These are phyloP conservation scores for Vitis hybrid DNA, from an alignment of 177 flowering plant genomes.

Conservation along the genomic window DNA sequence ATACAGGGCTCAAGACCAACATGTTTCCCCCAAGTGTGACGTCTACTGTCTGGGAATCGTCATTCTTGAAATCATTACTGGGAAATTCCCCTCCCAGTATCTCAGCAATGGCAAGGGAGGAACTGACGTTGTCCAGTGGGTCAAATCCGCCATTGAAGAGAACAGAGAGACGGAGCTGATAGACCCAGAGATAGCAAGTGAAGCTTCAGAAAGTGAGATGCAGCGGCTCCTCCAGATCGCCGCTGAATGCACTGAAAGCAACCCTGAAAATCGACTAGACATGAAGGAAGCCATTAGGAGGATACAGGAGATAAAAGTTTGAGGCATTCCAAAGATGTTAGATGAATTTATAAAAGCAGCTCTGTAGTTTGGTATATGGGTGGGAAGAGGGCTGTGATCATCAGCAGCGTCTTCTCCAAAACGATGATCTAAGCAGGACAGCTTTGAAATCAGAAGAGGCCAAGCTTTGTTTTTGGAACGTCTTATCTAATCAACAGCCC, in stretches of 20 bases:
- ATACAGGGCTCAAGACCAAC: conserved; percentile 41
- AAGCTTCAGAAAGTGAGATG: conserved; percentile 31
- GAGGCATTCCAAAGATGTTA: conserved; percentile 1
- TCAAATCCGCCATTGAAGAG: conserved; percentile 31
- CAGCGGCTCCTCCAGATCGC: conserved; percentile 42
- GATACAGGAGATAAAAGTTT: conserved; percentile 47
- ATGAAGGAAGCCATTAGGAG: conserved; percentile 50
- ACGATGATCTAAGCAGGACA: too few species aligned
- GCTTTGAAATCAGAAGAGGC: too few species aligned
- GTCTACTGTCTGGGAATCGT: conserved; percentile 64
- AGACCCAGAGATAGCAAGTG: conserved; percentile 49
- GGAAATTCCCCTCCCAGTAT: conserved; percentile 68
- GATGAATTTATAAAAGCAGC: too few species aligned
- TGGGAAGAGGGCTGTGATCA: too few species aligned
- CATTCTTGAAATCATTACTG: conserved; percentile 62
- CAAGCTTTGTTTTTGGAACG: too few species aligned
- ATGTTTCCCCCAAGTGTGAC: conserved; percentile 47
- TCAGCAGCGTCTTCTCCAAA: too few species aligned
- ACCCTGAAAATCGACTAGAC: conserved; percentile 33
- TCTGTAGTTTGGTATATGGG: too few species aligned
- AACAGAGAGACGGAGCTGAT: conserved; percentile 40
- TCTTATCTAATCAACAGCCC: too few species aligned
- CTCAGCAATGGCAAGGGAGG: conserved; percentile 61
- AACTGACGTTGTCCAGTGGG: conserved; percentile 67
- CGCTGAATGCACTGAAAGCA: conserved; percentile 40